Evolutionary conservation across 441 rosid species (phyloP).

Genomic region (Croton setiger): DNA sequence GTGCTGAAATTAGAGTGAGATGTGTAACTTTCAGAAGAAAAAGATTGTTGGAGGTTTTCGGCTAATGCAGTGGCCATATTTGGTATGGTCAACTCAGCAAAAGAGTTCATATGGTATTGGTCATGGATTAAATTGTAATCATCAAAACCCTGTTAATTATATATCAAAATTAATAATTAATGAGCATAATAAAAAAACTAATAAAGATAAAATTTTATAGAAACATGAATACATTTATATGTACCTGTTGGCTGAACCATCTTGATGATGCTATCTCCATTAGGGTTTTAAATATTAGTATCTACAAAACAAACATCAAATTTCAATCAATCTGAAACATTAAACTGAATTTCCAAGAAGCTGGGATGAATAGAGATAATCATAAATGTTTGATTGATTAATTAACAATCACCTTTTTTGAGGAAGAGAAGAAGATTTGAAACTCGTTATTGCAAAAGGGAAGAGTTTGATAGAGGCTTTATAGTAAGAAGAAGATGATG

Average conservation of each 20-base stretch:
- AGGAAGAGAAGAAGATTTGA: background rate
- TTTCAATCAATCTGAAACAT: background rate
- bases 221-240: too few relatives aligned
- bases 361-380: background rate
- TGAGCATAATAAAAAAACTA: background rate
- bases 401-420: background rate
- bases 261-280: conserved; percentile 27
- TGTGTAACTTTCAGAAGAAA: conserved; percentile 34
- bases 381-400: background rate
- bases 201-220: too few relatives aligned
- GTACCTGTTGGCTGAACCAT: conserved; percentile 35
- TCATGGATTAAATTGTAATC: conserved; percentile 42
- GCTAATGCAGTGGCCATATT: conserved; percentile 22
- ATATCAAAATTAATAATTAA: conserved; percentile 1
- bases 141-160: conserved; percentile 44
- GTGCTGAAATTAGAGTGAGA: conserved; percentile 23
- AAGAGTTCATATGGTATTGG: conserved; percentile 31
- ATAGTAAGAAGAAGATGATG: conserved; percentile 9
- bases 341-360: background rate
- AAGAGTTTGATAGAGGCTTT: background rate
- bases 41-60: conserved; percentile 26
- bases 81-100: conserved; percentile 30
- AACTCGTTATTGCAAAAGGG: background rate
- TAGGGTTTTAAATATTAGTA: background rate
- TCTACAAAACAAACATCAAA: background rate